Evolutionary conservation across 2,329 filamentous ascomycete genomes (phyloP), one percentile per base, ranked within the genome.

Genomic region (Aspergillus sp.): DNA sequence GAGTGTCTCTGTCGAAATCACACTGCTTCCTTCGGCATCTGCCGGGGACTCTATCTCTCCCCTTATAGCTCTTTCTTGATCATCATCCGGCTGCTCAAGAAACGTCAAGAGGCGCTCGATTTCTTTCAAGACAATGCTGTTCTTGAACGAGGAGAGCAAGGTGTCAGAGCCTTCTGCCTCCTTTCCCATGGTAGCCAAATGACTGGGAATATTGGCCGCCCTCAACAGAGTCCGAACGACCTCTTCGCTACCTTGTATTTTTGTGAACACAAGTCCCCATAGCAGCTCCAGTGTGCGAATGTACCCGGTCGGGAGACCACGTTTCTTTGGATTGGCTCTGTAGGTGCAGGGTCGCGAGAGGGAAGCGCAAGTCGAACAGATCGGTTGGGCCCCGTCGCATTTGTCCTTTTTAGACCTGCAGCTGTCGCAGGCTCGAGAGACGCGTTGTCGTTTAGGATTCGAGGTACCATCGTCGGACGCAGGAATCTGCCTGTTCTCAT

Each of bases 281-380:
- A 87, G 82, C 44, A 89, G 73, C 71, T 93, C 89, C 17, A 93
- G 78, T 0, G 88, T 88, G 34, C 89, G 83, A 54, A 93, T 87
- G 68, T 92, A 91, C 15, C 90, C 89, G n/a, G 89, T 89, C 65
- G 89, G 89, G 11, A 93, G 85, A 4, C 90, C 89, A 61, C 89
- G 82, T 71, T 91, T 91, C 73, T 90, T 91, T 7, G 88, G 86
- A 54, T 85, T 86, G 54, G 87, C 82, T 60, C 88, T 85, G 70
- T 92, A 93, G 15, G 87, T 86, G 71, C 90, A 93, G 34, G 79
- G 72, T 49, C 89, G 81, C 54, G 82, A 84, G 59, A 88, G 83
- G 4, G 82, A 78, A 6, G 80, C 79, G 74, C 89, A 91, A 3
- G 87, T 87, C 47, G 83, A 85, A 70, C 89, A 91, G 13, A 79